Evolutionary conservation across 257 asterid genomes (phyloP), one percentile per base, ranked within the genome.

Genomic region (Hygrophila difformis): DNA sequence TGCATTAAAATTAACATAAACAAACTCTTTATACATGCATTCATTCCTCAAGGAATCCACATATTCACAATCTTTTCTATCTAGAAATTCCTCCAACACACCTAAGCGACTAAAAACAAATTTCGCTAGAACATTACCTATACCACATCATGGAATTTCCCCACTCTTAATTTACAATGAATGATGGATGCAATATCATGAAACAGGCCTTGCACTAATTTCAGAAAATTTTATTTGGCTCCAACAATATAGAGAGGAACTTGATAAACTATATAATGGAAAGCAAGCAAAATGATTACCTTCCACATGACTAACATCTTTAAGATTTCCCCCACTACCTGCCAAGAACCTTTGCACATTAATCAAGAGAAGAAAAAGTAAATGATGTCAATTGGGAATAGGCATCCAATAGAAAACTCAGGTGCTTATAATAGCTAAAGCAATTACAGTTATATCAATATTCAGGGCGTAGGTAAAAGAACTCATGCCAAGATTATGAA

Each of bases 221-320:
- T 12, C 16, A 4, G 42, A 31, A 6, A 31, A 31, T 6, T 31
- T 31, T n/a, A n/a, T n/a, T n/a, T n/a, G n/a, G n/a, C n/a, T n/a
- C n/a, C n/a, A n/a, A n/a, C n/a, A n/a, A n/a, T n/a, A n/a, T n/a
- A n/a, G n/a, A 3, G 31, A 26, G 31, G 8, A 26, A 26, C 4
- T 31, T 37, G 51, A 36, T 20, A 33, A 39, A 47, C 18, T 6
- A 37, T 11, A 57, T 13, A 1, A 20, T 8, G 31, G 45, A 56
- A 54, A 56, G 49, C 42, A 33, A 1, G 24, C 35, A 31, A 56
- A 33, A 51, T 22, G 41, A 49, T 60, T 67, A 74, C 82, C 82
- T 64, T 70, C 75, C 44, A 64, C 64, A 20, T 38, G 47, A 38
- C 55, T 56, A 49, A 55, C 48, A 63, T 41, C 65, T 53, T 22